phyloP scores from a whole-genome alignment of 768 basidiomycete genomes.

The Serendipita sp. region DNA sequence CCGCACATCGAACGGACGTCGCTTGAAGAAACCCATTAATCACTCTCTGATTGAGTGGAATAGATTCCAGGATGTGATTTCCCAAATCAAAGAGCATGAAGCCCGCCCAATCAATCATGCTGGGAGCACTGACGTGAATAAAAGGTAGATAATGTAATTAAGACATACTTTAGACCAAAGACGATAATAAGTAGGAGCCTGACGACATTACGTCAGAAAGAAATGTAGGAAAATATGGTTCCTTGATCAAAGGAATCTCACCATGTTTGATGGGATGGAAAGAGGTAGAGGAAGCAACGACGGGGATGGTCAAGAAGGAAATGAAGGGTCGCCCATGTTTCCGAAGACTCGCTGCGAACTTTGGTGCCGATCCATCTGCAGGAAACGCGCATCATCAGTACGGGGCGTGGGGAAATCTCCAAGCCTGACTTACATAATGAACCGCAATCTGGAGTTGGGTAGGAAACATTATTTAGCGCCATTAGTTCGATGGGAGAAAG shows the following conservation, averaged over 20 bases:
- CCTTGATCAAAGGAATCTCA: slow-evolving; percentile 14
- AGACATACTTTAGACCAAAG: background rate
- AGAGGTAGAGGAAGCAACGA: slow-evolving; percentile 22
- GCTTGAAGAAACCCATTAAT: slow-evolving; percentile 25
- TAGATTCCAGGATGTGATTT: slow-evolving; percentile 21
- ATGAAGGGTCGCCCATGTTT: slow-evolving; percentile 19
- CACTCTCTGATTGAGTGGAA: slow-evolving; percentile 22
- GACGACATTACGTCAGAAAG: slow-evolving; percentile 15
- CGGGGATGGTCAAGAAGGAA: slow-evolving; percentile 24
- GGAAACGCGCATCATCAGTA: background rate
- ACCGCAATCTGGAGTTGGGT: background rate
- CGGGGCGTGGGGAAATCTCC: background rate
- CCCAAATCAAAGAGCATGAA: slow-evolving; percentile 30
- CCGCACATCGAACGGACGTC: slow-evolving; percentile 23
- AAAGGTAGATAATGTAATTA: no score
- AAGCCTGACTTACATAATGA: background rate
- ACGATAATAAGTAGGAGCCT: background rate
- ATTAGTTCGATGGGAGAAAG: no score
- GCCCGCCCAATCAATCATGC: slow-evolving; percentile 24
- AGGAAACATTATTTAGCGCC: no score
- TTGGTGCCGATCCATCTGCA: slow-evolving; percentile 18
- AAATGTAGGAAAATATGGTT: slow-evolving; percentile 13
- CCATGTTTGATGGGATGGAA: slow-evolving; percentile 23
- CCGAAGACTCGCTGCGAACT: slow-evolving; percentile 14
- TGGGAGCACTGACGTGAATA: slow-evolving; percentile 7